phyloP scores from a whole-genome alignment of 805 yeast species.

The Saturnispora kantuleensis region DNA sequence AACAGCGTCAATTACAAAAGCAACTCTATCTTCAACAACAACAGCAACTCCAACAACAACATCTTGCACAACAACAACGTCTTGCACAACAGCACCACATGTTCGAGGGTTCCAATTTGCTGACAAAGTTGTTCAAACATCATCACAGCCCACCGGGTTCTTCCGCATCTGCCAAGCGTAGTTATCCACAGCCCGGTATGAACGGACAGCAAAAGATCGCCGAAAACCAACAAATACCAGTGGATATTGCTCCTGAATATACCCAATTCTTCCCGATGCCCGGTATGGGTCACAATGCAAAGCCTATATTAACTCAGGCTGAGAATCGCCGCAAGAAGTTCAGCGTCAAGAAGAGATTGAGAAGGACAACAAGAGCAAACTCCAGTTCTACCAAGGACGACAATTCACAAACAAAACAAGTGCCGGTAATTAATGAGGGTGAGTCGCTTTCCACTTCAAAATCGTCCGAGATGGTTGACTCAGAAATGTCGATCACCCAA shows the following conservation, averaged over 20 bases:
- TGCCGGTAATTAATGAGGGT: not conserved
- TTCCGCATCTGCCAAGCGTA: not conserved
- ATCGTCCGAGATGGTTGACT: no score
- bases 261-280: slow-evolving; percentile 22
- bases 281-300: slow-evolving; percentile 14
- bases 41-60: slow-evolving; percentile 6
- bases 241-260: slow-evolving; percentile 13
- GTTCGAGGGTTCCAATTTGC: not conserved
- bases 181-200: slow-evolving; percentile 6
- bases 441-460: no score
- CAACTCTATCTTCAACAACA: slow-evolving; percentile 5
- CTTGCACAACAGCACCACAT: slow-evolving; percentile 5
- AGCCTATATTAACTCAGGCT: slow-evolving; percentile 9
- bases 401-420: not conserved
- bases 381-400: not conserved
- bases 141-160: not conserved
- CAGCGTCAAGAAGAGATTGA: slow-evolving; percentile 11
- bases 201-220: slow-evolving; percentile 5
- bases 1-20: slow-evolving; percentile 7
- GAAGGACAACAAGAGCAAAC: slow-evolving; percentile 3
- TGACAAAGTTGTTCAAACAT: slow-evolving; percentile 4
- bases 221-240: not conserved
- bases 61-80: slow-evolving; percentile 7
- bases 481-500: no score
- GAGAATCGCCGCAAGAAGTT: slow-evolving; percentile 11